A percentile compares a stretch with the other conserved stretches of the same genome.
Conservation (phyloP, 83 land plant genomes). For the Diphasiastrum complanatum region DNA sequence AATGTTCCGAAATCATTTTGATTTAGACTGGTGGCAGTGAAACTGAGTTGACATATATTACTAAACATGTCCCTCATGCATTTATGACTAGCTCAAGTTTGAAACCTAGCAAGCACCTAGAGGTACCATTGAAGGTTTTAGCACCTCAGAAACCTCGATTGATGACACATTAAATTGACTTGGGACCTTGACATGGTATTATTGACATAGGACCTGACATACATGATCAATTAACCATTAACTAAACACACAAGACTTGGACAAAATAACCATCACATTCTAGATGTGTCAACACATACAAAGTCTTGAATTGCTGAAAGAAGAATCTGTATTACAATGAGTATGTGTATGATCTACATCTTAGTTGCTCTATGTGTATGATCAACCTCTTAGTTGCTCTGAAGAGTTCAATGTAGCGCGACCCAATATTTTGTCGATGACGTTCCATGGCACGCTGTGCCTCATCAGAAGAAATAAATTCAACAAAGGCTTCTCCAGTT, state of each 20-base stretch:
- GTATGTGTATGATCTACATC: neutral
- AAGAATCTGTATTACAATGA: neutral
- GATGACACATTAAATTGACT: too few relatives aligned
- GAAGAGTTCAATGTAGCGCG: slow-evolving; percentile 39
- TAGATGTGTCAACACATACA: neutral
- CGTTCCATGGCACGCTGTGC: slow-evolving; percentile 41
- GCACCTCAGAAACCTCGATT: too few relatives aligned
- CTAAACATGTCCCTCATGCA: too few relatives aligned
- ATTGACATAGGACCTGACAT: too few relatives aligned
- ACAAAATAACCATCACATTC: neutral
- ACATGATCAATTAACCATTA: neutral
- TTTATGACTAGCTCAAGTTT: too few relatives aligned
- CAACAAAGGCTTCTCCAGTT: slow-evolving; percentile 44
- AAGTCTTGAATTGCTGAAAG: neutral
- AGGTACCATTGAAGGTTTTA: too few relatives aligned
- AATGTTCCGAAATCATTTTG: too few relatives aligned
- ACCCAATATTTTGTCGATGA: slow-evolving; percentile 36
- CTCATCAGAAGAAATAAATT: slow-evolving; percentile 35
- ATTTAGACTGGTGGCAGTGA: too few relatives aligned
- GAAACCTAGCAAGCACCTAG: too few relatives aligned
- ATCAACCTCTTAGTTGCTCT: slow-evolving; percentile 39
- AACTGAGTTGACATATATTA: too few relatives aligned
- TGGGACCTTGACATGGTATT: too few relatives aligned
- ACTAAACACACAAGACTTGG: neutral
- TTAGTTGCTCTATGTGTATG: neutral